Evolutionary conservation across 2,329 filamentous ascomycete species (phyloP).

Genomic region (Trichoderma sp.): DNA sequence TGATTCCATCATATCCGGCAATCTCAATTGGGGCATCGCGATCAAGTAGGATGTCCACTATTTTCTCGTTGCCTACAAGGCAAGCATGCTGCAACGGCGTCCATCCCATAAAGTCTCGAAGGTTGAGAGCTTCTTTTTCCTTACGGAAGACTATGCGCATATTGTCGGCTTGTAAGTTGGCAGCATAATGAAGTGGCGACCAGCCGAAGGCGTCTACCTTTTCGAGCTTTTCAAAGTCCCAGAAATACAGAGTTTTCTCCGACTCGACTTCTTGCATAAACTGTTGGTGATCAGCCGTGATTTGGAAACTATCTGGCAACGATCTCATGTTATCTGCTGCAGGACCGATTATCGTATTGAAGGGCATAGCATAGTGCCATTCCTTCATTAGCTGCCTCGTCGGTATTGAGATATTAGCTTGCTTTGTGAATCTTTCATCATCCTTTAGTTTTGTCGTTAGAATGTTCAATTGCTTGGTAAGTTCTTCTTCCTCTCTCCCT

Average conservation of each 20-base stretch:
- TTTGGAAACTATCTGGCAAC: not conserved
- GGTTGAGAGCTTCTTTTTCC: not conserved
- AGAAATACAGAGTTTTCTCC: not conserved
- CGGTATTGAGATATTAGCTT: not conserved
- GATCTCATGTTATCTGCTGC: fast-evolving
- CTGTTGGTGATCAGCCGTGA: not conserved
- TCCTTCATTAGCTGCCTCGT: no score
- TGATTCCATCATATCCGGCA: not conserved
- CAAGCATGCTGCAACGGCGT: conserved; percentile 16
- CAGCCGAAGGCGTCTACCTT: not conserved
- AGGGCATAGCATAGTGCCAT: not conserved
- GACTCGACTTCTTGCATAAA: not conserved
- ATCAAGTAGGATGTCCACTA: not conserved
- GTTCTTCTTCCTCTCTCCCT: not conserved
- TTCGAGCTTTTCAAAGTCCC: not conserved
- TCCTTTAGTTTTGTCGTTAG: not conserved
- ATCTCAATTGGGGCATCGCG: not conserved
- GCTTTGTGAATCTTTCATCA: not conserved
- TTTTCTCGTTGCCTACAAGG: not conserved
- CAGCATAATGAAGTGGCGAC: conserved; percentile 16
- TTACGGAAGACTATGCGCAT: not conserved
- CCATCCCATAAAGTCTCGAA: not conserved
- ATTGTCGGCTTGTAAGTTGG: not conserved
- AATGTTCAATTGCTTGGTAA: not conserved
- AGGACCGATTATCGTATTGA: not conserved